Percentiles rank a stretch among this genome's conserved stretches.
Conservation (phyloP, 2,329 filamentous ascomycete species). For the Ploettnerulaceae sp. region DNA sequence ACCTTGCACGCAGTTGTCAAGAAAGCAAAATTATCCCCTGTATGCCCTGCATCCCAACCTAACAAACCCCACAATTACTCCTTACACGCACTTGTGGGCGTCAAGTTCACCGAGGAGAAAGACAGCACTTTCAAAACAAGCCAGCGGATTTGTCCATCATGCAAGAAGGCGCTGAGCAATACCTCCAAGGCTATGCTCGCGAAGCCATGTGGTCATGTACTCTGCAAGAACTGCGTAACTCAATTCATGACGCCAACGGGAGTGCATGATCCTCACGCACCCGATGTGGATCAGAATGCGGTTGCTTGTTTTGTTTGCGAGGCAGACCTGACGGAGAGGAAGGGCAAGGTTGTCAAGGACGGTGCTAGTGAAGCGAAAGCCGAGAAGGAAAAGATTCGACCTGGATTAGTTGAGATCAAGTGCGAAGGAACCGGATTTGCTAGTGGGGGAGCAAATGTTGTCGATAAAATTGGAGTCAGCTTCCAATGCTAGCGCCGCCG, state of each 20-base stretch:
- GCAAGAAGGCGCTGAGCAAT: slow-evolving; percentile 78
- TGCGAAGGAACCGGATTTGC: slow-evolving; percentile 93
- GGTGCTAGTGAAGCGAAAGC: slow-evolving; percentile 43
- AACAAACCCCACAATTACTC: slow-evolving; percentile 68
- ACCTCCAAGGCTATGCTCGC: slow-evolving; percentile 75
- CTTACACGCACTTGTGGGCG: slow-evolving; percentile 68
- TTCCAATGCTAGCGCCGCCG: slow-evolving; percentile 73
- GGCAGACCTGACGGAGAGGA: slow-evolving; percentile 57
- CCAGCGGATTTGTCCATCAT: slow-evolving; percentile 71
- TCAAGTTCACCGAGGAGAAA: slow-evolving; percentile 72
- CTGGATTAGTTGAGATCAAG: slow-evolving; percentile 72
- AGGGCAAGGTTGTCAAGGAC: slow-evolving; percentile 40
- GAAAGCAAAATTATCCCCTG: slow-evolving; percentile 60
- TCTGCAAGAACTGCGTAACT: slow-evolving; percentile 79
- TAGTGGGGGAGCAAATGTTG: slow-evolving; percentile 75
- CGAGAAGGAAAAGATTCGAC: slow-evolving; percentile 54
- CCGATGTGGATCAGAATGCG: slow-evolving; percentile 43
- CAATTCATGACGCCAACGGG: slow-evolving; percentile 68
- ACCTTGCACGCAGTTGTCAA: slow-evolving; percentile 53
- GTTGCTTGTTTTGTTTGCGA: slow-evolving; percentile 84
- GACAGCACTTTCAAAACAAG: slow-evolving; percentile 43
- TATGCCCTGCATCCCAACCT: slow-evolving; percentile 70
- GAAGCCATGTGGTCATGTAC: slow-evolving; percentile 85
- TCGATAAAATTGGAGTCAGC: slow-evolving; percentile 71
- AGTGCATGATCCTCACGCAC: slow-evolving; percentile 56